These are phyloP conservation scores for Aurifilum marmelostoma DNA, from an alignment of 2,329 filamentous ascomycete species.

Conservation along the genomic window DNA sequence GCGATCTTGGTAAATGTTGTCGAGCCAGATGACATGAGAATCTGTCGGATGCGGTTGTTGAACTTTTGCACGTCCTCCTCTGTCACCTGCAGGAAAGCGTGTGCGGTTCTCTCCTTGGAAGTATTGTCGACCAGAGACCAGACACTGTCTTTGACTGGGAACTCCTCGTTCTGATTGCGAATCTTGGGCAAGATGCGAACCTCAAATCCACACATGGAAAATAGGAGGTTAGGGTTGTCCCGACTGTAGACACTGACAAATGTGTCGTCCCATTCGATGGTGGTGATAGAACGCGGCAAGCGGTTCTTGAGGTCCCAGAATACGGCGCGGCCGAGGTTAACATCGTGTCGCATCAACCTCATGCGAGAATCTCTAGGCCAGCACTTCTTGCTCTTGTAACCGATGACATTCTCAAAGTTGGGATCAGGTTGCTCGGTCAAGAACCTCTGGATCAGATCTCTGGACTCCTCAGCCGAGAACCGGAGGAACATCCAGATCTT, in stretches of 20 bases:
- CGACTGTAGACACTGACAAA: constrained; percentile 98
- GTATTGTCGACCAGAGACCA: constrained; percentile 98
- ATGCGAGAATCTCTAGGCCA: constrained; percentile 98
- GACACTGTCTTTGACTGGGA: constrained; percentile 95
- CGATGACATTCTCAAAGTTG: constrained; percentile 99
- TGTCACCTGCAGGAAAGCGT: constrained; percentile 96
- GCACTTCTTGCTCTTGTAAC: constrained; percentile 99
- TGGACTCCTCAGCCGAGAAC: constrained; percentile 90
- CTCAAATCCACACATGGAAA: constrained; percentile 98
- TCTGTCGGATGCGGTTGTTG: constrained; percentile 98
- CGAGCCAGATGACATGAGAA: constrained; percentile 98
- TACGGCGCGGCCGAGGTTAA: constrained; percentile 93
- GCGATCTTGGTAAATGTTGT: constrained; percentile 99
- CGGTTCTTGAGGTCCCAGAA: constrained; percentile 99
- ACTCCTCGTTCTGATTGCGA: constrained; percentile 93
- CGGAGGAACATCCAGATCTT: constrained; percentile 98
- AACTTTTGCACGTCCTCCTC: constrained; percentile 99
- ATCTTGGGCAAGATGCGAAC: constrained; percentile 95
- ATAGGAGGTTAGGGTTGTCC: constrained; percentile 95
- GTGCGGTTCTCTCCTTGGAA: constrained; percentile 93
- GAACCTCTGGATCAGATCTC: constrained; percentile 96
- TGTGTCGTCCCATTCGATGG: constrained; percentile 98
- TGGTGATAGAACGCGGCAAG: constrained; percentile 90
- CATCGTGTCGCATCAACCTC: constrained; percentile 98
- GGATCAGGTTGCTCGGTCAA: constrained; percentile 97